phyloP scores from a whole-genome alignment of 2,329 filamentous ascomycete species.

The Ophiostoma novo-ulmi region DNA sequence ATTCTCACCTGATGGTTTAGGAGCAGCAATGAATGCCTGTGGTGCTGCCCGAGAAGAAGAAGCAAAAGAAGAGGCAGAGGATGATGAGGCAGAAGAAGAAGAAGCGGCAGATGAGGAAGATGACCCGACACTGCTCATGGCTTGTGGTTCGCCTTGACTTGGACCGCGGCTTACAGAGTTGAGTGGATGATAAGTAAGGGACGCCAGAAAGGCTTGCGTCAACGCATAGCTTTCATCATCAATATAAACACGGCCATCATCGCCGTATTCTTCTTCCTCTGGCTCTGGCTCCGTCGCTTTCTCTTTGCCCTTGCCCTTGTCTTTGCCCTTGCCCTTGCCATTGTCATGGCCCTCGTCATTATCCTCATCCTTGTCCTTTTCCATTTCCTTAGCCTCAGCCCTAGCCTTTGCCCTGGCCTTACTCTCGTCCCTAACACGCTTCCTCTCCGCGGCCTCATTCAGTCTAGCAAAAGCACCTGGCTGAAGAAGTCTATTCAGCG shows the following conservation, averaged over 20 bases:
- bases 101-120: background rate
- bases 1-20: too few relatives aligned
- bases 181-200: background rate
- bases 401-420: background rate
- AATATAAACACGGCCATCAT: background rate
- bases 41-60: background rate
- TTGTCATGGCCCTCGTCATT: too few relatives aligned
- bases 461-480: background rate
- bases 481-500: background rate
- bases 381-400: background rate
- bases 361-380: too few relatives aligned
- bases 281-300: background rate
- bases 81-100: background rate
- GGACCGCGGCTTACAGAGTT: background rate
- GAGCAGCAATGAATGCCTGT: too few relatives aligned
- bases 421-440: background rate
- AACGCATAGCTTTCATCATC: background rate
- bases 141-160: background rate
- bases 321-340: background rate
- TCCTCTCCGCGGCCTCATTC: background rate
- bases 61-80: background rate
- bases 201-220: background rate
- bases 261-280: background rate
- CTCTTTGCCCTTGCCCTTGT: background rate
- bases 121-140: background rate